Base-by-base conservation (phyloP, 306 rosid genomes). In the Hylodesmum podocarpum region DNA sequence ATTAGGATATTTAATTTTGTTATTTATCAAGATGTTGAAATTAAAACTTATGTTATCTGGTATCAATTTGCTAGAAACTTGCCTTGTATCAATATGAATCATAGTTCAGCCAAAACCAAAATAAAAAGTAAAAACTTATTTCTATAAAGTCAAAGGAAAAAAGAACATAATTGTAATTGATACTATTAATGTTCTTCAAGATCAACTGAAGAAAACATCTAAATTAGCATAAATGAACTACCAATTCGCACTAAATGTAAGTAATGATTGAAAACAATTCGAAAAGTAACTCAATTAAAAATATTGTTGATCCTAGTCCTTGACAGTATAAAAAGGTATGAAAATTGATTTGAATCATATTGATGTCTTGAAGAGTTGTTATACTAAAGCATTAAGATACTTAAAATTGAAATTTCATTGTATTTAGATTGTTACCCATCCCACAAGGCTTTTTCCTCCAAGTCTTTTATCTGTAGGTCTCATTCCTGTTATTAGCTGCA, bases 401-500 rank as follows among this genome's bases (percentile, higher is more conserved):
- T 75, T 34, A 18, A 36, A 36, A 19, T 59, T 61, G 33, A 39
- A 29, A 39, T 29, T 73, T 69, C n/a, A 55, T 59, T 67, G 64
- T 22, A 67, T 83, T 51, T 44, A 72, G 77, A 78, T 28, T 47
- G 54, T 75, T 87, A 91, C 98, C 98, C 98, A 94, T 75, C 91
- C 97, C 66, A 94, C 97, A 21, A 94, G 97, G 77, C 97, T 91
- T 82, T 82, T 84, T 25, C 94, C 97, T 82, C 74, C 89, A 21
- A 87, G 90, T 76, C 88, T 90, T 87, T 81, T 89, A 69, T 94
- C 97, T 9, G 84, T 87, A 8, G 90, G 84, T 54, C 84, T 90
- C 82, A 83, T 81, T 81, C 97, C 97, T 43, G 96, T 88, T 65
- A 94, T 91, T 24, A 94, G 93, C 81, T 94, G 94, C 27, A 94